phyloP scores from a whole-genome alignment of 768 basidiomycete species.

The Myochromella boudieri region DNA sequence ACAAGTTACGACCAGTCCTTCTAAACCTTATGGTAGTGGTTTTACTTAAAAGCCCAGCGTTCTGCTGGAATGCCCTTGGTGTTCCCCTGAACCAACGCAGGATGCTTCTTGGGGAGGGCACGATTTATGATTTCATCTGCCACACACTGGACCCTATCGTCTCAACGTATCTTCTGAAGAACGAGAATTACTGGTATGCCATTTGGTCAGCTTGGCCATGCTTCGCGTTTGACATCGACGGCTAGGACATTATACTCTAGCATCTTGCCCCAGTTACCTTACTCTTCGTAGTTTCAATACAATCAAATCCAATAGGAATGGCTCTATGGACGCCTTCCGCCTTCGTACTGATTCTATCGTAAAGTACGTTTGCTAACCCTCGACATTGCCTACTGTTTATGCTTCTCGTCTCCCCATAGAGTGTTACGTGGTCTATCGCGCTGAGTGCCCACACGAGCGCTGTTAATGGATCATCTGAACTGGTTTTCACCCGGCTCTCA shows the following conservation, averaged over 20 bases:
- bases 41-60: conserved; percentile 51
- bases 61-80: conserved; percentile 79
- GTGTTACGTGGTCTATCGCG: conserved; percentile 31
- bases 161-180: conserved; percentile 50
- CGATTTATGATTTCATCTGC: conserved; percentile 47
- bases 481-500: conserved; percentile 51
- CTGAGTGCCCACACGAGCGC: conserved; percentile 56
- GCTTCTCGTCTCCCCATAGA: conserved; percentile 13
- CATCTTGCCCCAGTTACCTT: conserved; percentile 65
- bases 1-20: conserved; percentile 58
- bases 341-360: conserved; percentile 73
- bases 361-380: conserved; percentile 42
- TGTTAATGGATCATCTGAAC: conserved; percentile 74
- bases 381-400: neutral
- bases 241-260: conserved; percentile 54
- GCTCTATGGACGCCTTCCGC: conserved; percentile 53
- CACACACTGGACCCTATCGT: conserved; percentile 53
- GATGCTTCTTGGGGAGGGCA: conserved; percentile 56
- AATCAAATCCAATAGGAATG: conserved; percentile 47
- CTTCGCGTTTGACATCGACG: neutral
- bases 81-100: conserved; percentile 70
- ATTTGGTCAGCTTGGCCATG: conserved; percentile 35
- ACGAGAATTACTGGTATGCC: conserved; percentile 70
- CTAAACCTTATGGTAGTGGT: conserved; percentile 57
- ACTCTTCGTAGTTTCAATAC: conserved; percentile 58